These are phyloP conservation scores for Eragrostis curvula DNA, from an alignment of 176 grass and related monocot genomes.

Conservation along the genomic window DNA sequence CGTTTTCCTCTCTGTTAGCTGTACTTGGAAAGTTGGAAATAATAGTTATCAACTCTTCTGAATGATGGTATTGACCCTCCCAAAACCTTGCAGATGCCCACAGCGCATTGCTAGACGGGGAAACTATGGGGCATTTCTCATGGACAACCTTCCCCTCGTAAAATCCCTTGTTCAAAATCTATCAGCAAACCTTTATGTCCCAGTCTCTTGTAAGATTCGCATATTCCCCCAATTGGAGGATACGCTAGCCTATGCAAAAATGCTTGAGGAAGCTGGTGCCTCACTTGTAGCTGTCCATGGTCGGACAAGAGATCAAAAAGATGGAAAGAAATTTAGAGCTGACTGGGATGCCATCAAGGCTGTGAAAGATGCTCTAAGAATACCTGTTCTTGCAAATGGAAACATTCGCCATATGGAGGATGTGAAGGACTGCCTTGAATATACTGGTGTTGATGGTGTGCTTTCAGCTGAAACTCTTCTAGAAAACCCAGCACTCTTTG, in stretches of 20 bases:
- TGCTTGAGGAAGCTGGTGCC: constrained; percentile 95
- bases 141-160: constrained; percentile 87
- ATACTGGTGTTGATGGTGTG: constrained; percentile 88
- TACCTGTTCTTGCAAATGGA: constrained; percentile 98
- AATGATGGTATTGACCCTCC: constrained; percentile 9
- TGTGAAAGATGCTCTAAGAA: constrained; percentile 75
- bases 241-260: constrained; percentile 85
- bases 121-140: constrained; percentile 96
- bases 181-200: constrained; percentile 76
- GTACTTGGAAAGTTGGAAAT: constrained; percentile 13
- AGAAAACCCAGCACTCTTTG: constrained; percentile 94
- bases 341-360: constrained; percentile 89
- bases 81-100: constrained; percentile 67
- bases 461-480: constrained; percentile 93
- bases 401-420: constrained; percentile 89
- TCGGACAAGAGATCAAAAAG: constrained; percentile 91
- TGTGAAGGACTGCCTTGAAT: constrained; percentile 74
- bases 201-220: constrained; percentile 88
- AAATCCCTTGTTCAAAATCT: constrained; percentile 86
- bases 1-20: background rate
- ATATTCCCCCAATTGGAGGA: constrained; percentile 85
- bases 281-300: constrained; percentile 95
- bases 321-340: constrained; percentile 90
- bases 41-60: background rate
- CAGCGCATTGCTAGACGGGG: constrained; percentile 93